Evolutionary conservation across 768 basidiomycete genomes (phyloP).

Genomic region (Lactarius sp.): DNA sequence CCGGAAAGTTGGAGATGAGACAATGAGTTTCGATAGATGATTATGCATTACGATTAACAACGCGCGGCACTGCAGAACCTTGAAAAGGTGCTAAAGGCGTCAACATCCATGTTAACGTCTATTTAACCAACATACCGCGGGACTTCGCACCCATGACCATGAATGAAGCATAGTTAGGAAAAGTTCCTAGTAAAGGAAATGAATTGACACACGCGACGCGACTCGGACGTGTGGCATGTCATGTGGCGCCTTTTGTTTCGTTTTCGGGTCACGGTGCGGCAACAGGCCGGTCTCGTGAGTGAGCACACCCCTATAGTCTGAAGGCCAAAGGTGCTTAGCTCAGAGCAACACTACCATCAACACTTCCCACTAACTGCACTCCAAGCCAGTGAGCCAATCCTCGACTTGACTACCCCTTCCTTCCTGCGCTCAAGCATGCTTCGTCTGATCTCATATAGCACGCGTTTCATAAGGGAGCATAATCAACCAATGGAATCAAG

Average conservation of each 20-base stretch:
- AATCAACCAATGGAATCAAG: slow-evolving; percentile 13
- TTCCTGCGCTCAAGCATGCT: background rate
- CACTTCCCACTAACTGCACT: background rate
- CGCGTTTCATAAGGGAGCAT: background rate
- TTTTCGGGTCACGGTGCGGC: too few relatives aligned
- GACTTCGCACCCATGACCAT: slow-evolving; percentile 24
- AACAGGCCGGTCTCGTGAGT: too few relatives aligned
- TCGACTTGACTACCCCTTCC: background rate
- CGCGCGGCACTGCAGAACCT: slow-evolving; percentile 39
- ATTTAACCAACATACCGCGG: slow-evolving; percentile 35
- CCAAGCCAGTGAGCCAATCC: background rate
- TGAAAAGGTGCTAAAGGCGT: slow-evolving; percentile 32
- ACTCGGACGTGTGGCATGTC: too few relatives aligned
- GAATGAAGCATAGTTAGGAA: too few relatives aligned
- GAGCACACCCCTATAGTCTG: too few relatives aligned
- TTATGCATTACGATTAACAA: slow-evolving; percentile 25
- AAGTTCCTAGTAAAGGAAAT: too few relatives aligned
- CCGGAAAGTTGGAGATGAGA: too few relatives aligned
- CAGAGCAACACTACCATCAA: background rate
- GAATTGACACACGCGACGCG: too few relatives aligned
- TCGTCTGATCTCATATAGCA: slow-evolving; percentile 2
- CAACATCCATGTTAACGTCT: slow-evolving; percentile 37
- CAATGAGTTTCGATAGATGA: too few relatives aligned
- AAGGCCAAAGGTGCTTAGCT: too few relatives aligned
- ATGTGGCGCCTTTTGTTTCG: too few relatives aligned